A percentile compares a stretch with the other conserved stretches of the same genome.
phyloP scores from a whole-genome alignment of 345 rosid species.

The Lepidium africanum region DNA sequence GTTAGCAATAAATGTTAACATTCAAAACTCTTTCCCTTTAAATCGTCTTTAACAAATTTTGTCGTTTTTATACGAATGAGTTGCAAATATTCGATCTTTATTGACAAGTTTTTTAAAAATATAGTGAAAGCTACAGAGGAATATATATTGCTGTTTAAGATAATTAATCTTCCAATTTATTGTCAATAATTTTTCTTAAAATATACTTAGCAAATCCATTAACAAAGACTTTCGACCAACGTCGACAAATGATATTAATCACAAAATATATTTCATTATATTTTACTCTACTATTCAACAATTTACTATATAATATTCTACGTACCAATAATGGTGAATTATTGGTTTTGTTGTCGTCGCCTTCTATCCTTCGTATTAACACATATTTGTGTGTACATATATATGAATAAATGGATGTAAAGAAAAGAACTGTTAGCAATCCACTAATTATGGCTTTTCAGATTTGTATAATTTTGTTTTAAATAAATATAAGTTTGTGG shows the following conservation, averaged over 20 bases:
- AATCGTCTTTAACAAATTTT: background rate
- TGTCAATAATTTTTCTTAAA: background rate
- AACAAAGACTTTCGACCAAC: too few relatives aligned
- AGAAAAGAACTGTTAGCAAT: background rate
- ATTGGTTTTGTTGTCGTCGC: background rate
- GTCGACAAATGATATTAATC: too few relatives aligned
- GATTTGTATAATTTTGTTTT: background rate
- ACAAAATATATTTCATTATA: too few relatives aligned
- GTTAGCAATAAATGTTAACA: slow-evolving; percentile 8
- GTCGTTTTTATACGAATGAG: background rate
- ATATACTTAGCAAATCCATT: background rate
- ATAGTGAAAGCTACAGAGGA: background rate
- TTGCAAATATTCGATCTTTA: background rate
- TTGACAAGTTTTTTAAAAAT: background rate
- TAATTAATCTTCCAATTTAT: background rate
- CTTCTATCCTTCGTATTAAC: background rate
- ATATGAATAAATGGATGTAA: slow-evolving; percentile 10
- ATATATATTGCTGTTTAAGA: background rate
- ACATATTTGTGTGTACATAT: background rate
- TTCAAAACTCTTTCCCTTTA: background rate
- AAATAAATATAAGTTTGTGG: slow-evolving; percentile 14
- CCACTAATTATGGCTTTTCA: slow-evolving; percentile 18
- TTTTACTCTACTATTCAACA: background rate
- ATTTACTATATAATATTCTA: background rate
- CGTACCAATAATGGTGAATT: background rate